Evolutionary conservation across 371 early-diverging fungal genomes (phyloP).

Genomic region (Mortierella sp.): DNA sequence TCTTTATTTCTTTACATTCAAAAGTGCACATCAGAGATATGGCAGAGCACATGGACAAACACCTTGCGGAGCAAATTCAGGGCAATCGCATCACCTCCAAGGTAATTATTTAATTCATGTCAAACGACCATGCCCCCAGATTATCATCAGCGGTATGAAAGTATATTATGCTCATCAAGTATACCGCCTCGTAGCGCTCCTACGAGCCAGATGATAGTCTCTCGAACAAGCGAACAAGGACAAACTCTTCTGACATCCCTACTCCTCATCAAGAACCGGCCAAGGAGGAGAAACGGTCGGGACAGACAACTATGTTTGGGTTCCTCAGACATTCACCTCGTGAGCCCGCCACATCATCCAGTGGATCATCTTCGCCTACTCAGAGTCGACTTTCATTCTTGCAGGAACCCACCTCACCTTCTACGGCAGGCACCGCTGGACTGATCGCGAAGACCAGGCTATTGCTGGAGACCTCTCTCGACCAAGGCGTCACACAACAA

Average conservation of each 20-base stretch:
- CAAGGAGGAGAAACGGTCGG: slow-evolving; percentile 6
- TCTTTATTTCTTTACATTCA: neutral
- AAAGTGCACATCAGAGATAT: slow-evolving; percentile 37
- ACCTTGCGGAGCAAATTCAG: slow-evolving; percentile 45
- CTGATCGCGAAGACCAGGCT: slow-evolving; percentile 27
- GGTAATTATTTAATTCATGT: neutral
- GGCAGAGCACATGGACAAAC: slow-evolving; percentile 50
- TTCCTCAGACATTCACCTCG: slow-evolving; percentile 18
- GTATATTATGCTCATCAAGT: neutral
- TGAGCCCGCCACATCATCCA: neutral
- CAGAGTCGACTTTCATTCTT: slow-evolving; percentile 13
- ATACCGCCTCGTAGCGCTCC: neutral
- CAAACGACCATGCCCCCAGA: too few relatives aligned
- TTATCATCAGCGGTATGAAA: too few relatives aligned
- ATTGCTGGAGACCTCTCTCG: slow-evolving; percentile 20
- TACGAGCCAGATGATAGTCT: neutral
- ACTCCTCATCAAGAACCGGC: too few relatives aligned
- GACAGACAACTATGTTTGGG: slow-evolving; percentile 54
- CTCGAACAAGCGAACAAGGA: neutral
- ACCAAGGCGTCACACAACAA: slow-evolving; percentile 30
- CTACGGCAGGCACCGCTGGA: neutral
- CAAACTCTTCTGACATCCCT: neutral
- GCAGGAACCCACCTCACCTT: neutral
- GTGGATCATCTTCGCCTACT: neutral
- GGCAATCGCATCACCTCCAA: neutral